Percentiles rank a stretch among this genome's conserved stretches.
Conservation (phyloP, 2,329 filamentous ascomycete species). For the Calonectria crousiana region DNA sequence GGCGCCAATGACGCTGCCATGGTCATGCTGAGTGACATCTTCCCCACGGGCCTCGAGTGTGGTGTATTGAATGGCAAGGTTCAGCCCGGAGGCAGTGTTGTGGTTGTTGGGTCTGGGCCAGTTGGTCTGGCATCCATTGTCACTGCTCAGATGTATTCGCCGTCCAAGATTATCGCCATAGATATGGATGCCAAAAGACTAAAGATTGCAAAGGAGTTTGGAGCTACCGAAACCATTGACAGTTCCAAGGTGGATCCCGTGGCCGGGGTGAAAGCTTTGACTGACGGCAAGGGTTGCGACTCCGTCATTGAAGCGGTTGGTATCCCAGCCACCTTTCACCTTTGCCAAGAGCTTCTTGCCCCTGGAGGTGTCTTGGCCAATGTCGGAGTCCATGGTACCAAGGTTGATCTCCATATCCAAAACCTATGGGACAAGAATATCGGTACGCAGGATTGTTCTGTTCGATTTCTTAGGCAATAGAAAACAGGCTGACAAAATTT, state of each 20-base stretch:
- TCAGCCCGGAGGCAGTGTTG: slow-evolving; percentile 63
- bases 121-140: slow-evolving; percentile 68
- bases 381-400: slow-evolving; percentile 69
- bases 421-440: slow-evolving; percentile 68
- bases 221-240: slow-evolving; percentile 60
- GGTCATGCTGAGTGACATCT: slow-evolving; percentile 67
- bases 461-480: no score
- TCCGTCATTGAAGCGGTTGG: slow-evolving; percentile 71
- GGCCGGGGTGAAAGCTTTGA: slow-evolving; percentile 56
- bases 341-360: slow-evolving; percentile 66
- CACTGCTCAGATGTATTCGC: slow-evolving; percentile 66
- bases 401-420: slow-evolving; percentile 64
- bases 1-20: slow-evolving; percentile 56
- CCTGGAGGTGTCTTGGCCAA: slow-evolving; percentile 68
- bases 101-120: slow-evolving; percentile 67
- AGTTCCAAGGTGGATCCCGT: slow-evolving; percentile 51
- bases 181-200: slow-evolving; percentile 64
- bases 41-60: slow-evolving; percentile 68
- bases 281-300: slow-evolving; percentile 66
- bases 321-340: slow-evolving; percentile 63
- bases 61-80: slow-evolving; percentile 65
- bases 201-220: slow-evolving; percentile 59
- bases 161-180: slow-evolving; percentile 62
- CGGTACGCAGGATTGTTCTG: slow-evolving; percentile 44
- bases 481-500: background rate